Conservation (phyloP, 2,329 filamentous ascomycete genomes). For the Aspergillus sp. region DNA sequence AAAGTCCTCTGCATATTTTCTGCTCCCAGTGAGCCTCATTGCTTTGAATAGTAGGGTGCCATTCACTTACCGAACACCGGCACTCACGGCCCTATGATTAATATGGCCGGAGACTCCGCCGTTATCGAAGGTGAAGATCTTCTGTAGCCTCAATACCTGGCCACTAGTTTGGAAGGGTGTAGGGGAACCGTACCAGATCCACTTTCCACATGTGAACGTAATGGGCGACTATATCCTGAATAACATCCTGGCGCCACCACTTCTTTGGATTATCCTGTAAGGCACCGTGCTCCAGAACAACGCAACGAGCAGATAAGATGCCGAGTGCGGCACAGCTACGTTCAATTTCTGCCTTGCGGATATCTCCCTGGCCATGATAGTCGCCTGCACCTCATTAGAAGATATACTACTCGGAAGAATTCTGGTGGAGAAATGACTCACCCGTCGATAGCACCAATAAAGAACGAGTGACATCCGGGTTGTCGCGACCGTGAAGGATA, state of each 20-base stretch:
- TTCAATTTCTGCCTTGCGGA: conserved; percentile 24
- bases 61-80: conserved; percentile 38
- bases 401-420: not conserved
- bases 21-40: not conserved
- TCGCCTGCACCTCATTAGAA: conserved; percentile 13
- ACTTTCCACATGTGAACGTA: conserved; percentile 43
- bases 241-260: conserved; percentile 43
- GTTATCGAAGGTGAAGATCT: conserved; percentile 48
- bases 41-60: too few relatives aligned
- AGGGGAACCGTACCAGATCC: conserved; percentile 33
- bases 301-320: conserved; percentile 35
- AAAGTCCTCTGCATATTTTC: conserved; percentile 30
- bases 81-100: conserved; percentile 45
- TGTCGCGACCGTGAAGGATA: conserved; percentile 22
- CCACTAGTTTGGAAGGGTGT: not conserved
- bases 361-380: conserved; percentile 27
- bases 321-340: conserved; percentile 26
- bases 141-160: too few relatives aligned
- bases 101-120: conserved; percentile 45
- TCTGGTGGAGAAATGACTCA: not conserved
- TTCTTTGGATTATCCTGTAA: conserved; percentile 43
- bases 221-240: conserved; percentile 36
- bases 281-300: conserved; percentile 38
- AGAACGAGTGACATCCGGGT: conserved; percentile 20
- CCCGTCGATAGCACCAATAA: conserved; percentile 28